Evolutionary conservation across 2,329 filamentous ascomycete species (phyloP).

Genomic region (Pestalotiopsis sp.): DNA sequence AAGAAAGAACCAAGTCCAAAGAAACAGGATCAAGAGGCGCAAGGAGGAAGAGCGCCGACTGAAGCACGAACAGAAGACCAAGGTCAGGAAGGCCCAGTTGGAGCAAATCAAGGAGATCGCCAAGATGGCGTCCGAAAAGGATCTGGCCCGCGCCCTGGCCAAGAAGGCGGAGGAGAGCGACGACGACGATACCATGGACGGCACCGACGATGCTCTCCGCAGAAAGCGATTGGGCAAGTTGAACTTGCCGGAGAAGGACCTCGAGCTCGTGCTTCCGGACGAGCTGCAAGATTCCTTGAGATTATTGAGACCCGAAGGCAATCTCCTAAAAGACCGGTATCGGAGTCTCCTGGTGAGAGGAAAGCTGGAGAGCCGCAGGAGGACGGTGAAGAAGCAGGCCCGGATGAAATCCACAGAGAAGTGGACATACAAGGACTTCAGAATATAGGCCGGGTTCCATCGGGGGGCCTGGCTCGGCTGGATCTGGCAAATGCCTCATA

Average conservation of each 20-base stretch:
- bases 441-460: constrained; percentile 37
- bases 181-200: constrained; percentile 55
- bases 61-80: constrained; percentile 76
- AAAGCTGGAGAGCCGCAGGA: constrained; percentile 82
- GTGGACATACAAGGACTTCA: constrained; percentile 97
- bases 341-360: constrained; percentile 39
- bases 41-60: constrained; percentile 82
- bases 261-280: constrained; percentile 82
- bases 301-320: constrained; percentile 91
- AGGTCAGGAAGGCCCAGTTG: constrained; percentile 72
- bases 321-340: constrained; percentile 89
- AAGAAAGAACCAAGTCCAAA: constrained; percentile 83
- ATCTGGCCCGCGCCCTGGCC: constrained; percentile 47
- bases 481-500: constrained; percentile 2
- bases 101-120: constrained; percentile 73
- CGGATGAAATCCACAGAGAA: constrained; percentile 88
- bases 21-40: constrained; percentile 85
- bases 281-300: constrained; percentile 82
- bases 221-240: constrained; percentile 74
- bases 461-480: background rate
- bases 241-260: constrained; percentile 74
- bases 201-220: constrained; percentile 66
- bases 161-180: constrained; percentile 49
- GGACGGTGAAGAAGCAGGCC: constrained; percentile 76
- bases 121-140: constrained; percentile 61